phyloP scores from a whole-genome alignment of 1,139 yeast species.

The Fermentozyma sake region DNA sequence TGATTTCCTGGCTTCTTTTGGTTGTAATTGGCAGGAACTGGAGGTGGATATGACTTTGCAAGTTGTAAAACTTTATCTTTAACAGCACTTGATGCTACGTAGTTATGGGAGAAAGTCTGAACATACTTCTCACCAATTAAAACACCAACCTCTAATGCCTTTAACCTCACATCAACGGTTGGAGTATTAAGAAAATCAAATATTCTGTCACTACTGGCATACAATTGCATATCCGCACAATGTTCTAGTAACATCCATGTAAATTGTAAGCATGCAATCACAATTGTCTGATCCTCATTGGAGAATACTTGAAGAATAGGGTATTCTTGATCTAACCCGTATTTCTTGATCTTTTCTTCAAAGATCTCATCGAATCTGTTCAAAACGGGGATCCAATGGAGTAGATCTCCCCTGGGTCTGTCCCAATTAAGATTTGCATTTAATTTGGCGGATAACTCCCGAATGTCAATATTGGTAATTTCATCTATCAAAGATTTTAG shows the following conservation, averaged over 20 bases:
- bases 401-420: conserved; percentile 67
- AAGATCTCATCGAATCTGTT: conserved; percentile 71
- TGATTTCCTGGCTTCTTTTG: conserved; percentile 10
- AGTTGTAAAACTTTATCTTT: conserved; percentile 46
- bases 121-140: conserved; percentile 51
- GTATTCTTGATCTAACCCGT: conserved; percentile 47
- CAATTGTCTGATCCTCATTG: conserved; percentile 39
- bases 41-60: conserved; percentile 53
- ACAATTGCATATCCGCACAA: conserved; percentile 64
- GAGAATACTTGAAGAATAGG: conserved; percentile 45
- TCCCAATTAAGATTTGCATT: conserved; percentile 45
- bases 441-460: conserved; percentile 29
- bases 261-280: conserved; percentile 56
- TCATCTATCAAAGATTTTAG: conserved; percentile 35
- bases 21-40: conserved; percentile 39
- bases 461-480: conserved; percentile 25
- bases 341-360: conserved; percentile 49
- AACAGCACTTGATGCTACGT: conserved; percentile 35
- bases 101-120: conserved; percentile 21
- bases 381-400: conserved; percentile 73
- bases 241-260: conserved; percentile 63
- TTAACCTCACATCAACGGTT: conserved; percentile 54
- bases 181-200: conserved; percentile 57
- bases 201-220: conserved; percentile 62
- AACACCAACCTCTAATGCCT: conserved; percentile 62